Base-by-base conservation (phyloP, 345 rosid species). In the Citrus sp. region DNA sequence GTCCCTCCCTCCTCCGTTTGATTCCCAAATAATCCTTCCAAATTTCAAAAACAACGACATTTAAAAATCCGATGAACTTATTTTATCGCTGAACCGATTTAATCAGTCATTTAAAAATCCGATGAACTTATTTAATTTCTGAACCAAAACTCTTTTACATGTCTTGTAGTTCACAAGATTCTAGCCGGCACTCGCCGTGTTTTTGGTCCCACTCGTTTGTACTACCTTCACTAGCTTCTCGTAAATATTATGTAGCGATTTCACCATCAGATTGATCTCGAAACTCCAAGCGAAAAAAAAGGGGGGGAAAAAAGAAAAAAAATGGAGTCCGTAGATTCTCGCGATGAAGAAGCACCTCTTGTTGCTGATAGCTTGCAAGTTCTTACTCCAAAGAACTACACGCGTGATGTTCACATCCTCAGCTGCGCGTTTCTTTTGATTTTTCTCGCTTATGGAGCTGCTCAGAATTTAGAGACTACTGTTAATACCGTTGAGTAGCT, bases 401-500 rank as follows among this genome's bases (percentile, higher is more conserved):
- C 89, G 1, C 88, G 88, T 54, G 99, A 95, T 74, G 87, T 95
- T 75, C 94, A 91, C 84, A 87, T 95, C 69, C 84, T 95, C 70
- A 95, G 99, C 86, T 83, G 80, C 72, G 89, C 95, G 40, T 94
- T 94, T 66, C 79, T 95, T 80, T 86, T 95, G 68, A 75, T 95
- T 74, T 95, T 95, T 82, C 92, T 87, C 73, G 92, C 98, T 68
- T 95, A 85, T 66, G 98, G 98, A 72, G 98, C 98, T 77, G 98
- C 99, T 77, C 98, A 95, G 88, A 95, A 95, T 86, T 89, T 95
- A 22, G 92, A 95, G 84, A 92, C 92, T 18, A 93, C 93, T 34
- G 81, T 95, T 78, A 93, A 95, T 77, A 82, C 91, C 58, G 98
- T 95, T 46, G 71, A 86, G 89, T 85, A 67, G 72, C 30, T 67